Evolutionary conservation across 495 filamentous ascomycete species (phyloP).

Genomic region (Neurospora sp.): DNA sequence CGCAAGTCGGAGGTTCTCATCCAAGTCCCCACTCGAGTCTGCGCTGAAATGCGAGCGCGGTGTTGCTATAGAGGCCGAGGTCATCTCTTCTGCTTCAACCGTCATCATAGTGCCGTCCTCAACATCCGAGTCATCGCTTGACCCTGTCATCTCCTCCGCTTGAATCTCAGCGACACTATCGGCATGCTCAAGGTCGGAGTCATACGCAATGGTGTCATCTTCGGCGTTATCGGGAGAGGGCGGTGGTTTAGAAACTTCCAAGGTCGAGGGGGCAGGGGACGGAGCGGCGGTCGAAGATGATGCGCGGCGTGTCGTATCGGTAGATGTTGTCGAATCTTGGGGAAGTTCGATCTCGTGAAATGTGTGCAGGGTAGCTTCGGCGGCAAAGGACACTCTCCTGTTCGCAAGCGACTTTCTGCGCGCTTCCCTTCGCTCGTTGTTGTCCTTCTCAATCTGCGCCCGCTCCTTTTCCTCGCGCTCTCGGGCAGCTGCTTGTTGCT

Average conservation of each 20-base stretch:
- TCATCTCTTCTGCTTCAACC: constrained; percentile 57
- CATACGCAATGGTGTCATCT: constrained; percentile 60
- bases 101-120: constrained; percentile 69
- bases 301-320: constrained; percentile 60
- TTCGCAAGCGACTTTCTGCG: constrained; percentile 87
- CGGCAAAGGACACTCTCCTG: constrained; percentile 92
- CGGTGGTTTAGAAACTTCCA: constrained; percentile 45
- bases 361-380: constrained; percentile 93
- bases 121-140: constrained; percentile 49
- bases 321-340: constrained; percentile 80
- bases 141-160: constrained; percentile 44
- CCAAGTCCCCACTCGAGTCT: constrained; percentile 57
- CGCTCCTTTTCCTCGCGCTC: constrained; percentile 67
- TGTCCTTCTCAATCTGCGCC: constrained; percentile 53
- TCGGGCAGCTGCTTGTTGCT: constrained; percentile 65
- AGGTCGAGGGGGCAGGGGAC: constrained; percentile 29
- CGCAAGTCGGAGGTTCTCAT: constrained; percentile 68
- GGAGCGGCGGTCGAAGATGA: constrained; percentile 46
- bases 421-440: constrained; percentile 67
- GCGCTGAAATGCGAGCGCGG: constrained; percentile 47
- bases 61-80: constrained; percentile 52
- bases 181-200: constrained; percentile 52
- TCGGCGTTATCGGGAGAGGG: constrained; percentile 57
- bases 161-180: constrained; percentile 47
- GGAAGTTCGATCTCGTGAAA: constrained; percentile 91